Evolutionary conservation across 257 asterid genomes (phyloP).

Genomic region (Craterostigma plantagineum): DNA sequence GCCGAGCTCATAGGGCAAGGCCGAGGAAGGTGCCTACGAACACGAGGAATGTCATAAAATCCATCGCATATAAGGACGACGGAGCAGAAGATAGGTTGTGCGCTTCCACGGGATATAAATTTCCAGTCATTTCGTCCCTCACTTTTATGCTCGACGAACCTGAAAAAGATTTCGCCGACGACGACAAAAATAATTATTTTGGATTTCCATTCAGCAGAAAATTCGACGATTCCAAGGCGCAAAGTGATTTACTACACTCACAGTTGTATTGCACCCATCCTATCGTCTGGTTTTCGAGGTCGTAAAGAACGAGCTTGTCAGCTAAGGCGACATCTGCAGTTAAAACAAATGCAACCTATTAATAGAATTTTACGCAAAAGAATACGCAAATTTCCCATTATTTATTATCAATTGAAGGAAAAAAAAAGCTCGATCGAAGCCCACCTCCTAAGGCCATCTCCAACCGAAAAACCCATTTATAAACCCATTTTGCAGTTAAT

Average conservation of each 20-base stretch:
- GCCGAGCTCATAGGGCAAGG: conserved; percentile 9
- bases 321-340: conserved; percentile 62
- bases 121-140: conserved; percentile 40
- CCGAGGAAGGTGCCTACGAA: conserved; percentile 8
- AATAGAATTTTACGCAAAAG: too few species aligned
- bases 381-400: too few species aligned
- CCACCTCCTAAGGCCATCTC: conserved; percentile 92
- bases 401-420: too few species aligned
- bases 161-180: conserved; percentile 8
- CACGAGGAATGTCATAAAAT: conserved; percentile 6
- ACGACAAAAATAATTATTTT: not conserved
- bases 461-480: too few species aligned
- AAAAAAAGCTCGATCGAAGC: not conserved
- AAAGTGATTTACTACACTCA: conserved; percentile 20
- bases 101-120: conserved; percentile 22
- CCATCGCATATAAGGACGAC: conserved; percentile 2
- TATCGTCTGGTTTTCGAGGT: conserved; percentile 57
- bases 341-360: not conserved
- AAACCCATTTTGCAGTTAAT: too few species aligned
- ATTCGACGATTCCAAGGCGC: not conserved
- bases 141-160: conserved; percentile 74
- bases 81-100: conserved; percentile 15
- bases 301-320: conserved; percentile 70
- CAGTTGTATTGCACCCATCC: conserved; percentile 78
- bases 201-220: not conserved